Evolutionary conservation across 257 asterid species (phyloP), one percentile per base, ranked within the genome.

Genomic region (Nicotiana sylvestris): DNA sequence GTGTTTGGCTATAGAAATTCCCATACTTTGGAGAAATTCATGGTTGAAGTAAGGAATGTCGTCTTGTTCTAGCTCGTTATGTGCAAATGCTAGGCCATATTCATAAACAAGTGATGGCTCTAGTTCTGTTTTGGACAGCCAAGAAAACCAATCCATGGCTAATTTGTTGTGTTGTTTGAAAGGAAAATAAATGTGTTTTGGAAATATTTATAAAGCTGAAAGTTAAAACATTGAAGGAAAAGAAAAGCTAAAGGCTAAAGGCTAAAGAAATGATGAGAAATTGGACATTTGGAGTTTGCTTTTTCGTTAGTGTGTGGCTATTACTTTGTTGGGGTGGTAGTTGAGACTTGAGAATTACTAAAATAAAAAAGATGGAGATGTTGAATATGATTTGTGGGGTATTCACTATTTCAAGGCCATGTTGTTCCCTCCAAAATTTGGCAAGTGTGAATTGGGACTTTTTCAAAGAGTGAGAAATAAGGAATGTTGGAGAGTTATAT

Each of bases 1-100:
- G 87, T 93, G 97, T 80, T 92, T 94, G 84, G 98, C 98, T 17
- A 89, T 81, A 37, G 86, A 78, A 66, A 89, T 84, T 11, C 92
- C 91, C 90, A 89, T 89, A 85, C 92, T 89, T 69, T 89, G 92
- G 18, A 89, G 87, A 43, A 89, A 87, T 18, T 89, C 92, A 1
- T 89, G 92, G 87, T 89, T 85, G 87, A 89, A 87, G 81, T 78
- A 89, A 18, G 86, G 67, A 18, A 89, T 46, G n/a, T 89, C 92
- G 30, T 89, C 91, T 86, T 87, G 82, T 81, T 89, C 91, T 0
- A 89, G 89, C 87, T 89, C 89, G 9, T 89, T 89, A 81, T 87
- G 92, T 27, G 89, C 82, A 66, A 89, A 87, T 21, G 87, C 83
- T 60, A 87, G 61, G 79, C 89, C 90, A 46, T 86, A 87, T 60